Base-by-base conservation (phyloP, 2,329 filamentous ascomycete genomes). In the Lizonia empirigonia region DNA sequence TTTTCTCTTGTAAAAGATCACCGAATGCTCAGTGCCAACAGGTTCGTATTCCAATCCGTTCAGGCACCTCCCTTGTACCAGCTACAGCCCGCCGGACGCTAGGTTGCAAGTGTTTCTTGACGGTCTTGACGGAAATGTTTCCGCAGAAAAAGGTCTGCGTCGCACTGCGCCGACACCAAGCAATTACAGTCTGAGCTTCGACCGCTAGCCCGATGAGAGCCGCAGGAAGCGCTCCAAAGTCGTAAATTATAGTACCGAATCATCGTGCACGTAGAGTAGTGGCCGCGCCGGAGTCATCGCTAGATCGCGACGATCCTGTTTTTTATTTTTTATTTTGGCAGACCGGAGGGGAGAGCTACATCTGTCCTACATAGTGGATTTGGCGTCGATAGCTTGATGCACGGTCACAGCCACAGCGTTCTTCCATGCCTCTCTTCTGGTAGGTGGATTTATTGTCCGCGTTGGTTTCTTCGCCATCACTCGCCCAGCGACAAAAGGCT, bases 101-200 rank as follows among this genome's bases (percentile, higher is more conserved):
- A n/a, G n/a, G n/a, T n/a, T n/a, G n/a, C n/a, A n/a, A n/a, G n/a
- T n/a, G n/a, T n/a, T n/a, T n/a, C n/a, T n/a, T n/a, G n/a, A n/a
- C n/a, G n/a, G n/a, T n/a, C n/a, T n/a, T n/a, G n/a, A 32, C 46
- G 46, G 46, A 39, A 33, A 27, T 27, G 22, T 36, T 37, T 42
- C 45, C 38, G 26, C 7, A 18, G 9, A 24, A n/a, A 19, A n/a
- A 22, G 24, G 30, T n/a, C 19, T 35, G 45, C n/a, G 19, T 48
- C 30, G 30, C 29, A 35, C 23, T 16, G 23, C 44, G 16, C 22
- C 36, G 16, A 32, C 15, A 20, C 4, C 23, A 33, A n/a, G n/a
- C n/a, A n/a, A n/a, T n/a, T n/a, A n/a, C n/a, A n/a, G n/a, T n/a
- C n/a, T n/a, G n/a, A n/a, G n/a, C n/a, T n/a, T n/a, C n/a, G n/a